These are phyloP conservation scores for Bombardia bombarda DNA, from an alignment of 495 filamentous ascomycete species.

Conservation along the genomic window DNA sequence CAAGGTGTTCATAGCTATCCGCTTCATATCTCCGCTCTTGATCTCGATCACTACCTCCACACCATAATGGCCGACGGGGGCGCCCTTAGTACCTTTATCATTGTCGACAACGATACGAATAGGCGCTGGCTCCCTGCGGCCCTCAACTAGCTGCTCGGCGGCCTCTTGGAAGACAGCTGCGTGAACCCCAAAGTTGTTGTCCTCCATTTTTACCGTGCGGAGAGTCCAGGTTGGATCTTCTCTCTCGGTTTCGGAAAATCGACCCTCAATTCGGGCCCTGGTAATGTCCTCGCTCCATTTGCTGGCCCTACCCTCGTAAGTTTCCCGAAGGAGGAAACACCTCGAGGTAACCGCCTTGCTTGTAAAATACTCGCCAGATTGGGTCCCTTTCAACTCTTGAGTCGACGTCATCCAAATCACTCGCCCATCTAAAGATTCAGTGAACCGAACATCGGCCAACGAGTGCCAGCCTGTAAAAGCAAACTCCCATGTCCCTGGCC, in stretches of 20 bases:
- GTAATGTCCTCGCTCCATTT: constrained; percentile 78
- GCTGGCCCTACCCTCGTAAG: constrained; percentile 70
- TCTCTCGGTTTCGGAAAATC: constrained; percentile 70
- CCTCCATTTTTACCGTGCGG: constrained; percentile 51
- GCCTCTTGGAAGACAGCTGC: constrained; percentile 71
- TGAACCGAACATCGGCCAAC: constrained; percentile 64
- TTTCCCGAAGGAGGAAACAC: constrained; percentile 58
- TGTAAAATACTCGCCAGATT: constrained; percentile 37
- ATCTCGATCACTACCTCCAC: constrained; percentile 56
- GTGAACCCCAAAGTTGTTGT: constrained; percentile 57
- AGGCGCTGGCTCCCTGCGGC: constrained; percentile 47
- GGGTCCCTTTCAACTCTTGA: constrained; percentile 45
- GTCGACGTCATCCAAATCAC: constrained; percentile 63
- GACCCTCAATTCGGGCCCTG: constrained; percentile 77
- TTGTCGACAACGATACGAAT: constrained; percentile 57
- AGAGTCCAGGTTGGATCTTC: constrained; percentile 75
- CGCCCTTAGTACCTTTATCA: constrained; percentile 47
- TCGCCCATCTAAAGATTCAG: constrained; percentile 65
- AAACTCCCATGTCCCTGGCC: constrained; percentile 51
- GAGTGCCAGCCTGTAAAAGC: constrained; percentile 64
- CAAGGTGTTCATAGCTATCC: constrained; percentile 50
- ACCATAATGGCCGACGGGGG: constrained; percentile 59
- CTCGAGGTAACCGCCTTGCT: constrained; percentile 44
- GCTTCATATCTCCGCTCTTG: constrained; percentile 28
- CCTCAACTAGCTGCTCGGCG: constrained; percentile 42